These are phyloP conservation scores for Vigna angularis DNA, from an alignment of 306 rosid genomes.

Conservation along the genomic window DNA sequence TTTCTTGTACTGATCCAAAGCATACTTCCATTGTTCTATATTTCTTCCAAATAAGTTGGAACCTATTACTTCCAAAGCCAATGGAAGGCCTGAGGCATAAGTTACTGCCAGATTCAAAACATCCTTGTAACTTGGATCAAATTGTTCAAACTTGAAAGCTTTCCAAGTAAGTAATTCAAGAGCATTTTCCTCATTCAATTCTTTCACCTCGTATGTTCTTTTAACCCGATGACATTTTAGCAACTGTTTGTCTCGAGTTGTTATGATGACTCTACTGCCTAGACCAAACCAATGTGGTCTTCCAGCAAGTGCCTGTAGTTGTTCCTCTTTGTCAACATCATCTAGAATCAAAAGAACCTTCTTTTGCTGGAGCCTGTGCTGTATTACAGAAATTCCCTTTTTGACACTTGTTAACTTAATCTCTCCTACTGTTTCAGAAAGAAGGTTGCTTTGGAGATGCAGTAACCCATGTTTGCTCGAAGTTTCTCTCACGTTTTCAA, in stretches of 20 bases:
- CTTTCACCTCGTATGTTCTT: not conserved
- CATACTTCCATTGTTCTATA: not conserved
- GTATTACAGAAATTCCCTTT: not conserved
- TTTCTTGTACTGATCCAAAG: not conserved
- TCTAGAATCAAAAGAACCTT: slow-evolving; percentile 1
- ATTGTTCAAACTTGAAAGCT: not conserved
- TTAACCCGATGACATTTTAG: not conserved
- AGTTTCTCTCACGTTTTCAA: not conserved
- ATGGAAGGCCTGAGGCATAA: not conserved
- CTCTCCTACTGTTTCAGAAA: not conserved
- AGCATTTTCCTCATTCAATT: not conserved
- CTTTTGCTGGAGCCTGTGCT: not conserved
- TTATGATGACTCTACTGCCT: not conserved
- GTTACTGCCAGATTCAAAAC: not conserved
- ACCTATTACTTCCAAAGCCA: not conserved
- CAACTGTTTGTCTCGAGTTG: not conserved
- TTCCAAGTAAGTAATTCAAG: not conserved
- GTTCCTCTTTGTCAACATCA: not conserved
- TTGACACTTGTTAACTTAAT: not conserved
- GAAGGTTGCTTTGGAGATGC: not conserved
- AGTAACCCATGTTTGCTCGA: not conserved
- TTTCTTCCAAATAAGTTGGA: not conserved
- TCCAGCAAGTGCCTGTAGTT: not conserved
- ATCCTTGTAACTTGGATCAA: not conserved
- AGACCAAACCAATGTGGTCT: not conserved